Base-by-base conservation (phyloP, 331 rosid genomes). In the Quercus lobata region DNA sequence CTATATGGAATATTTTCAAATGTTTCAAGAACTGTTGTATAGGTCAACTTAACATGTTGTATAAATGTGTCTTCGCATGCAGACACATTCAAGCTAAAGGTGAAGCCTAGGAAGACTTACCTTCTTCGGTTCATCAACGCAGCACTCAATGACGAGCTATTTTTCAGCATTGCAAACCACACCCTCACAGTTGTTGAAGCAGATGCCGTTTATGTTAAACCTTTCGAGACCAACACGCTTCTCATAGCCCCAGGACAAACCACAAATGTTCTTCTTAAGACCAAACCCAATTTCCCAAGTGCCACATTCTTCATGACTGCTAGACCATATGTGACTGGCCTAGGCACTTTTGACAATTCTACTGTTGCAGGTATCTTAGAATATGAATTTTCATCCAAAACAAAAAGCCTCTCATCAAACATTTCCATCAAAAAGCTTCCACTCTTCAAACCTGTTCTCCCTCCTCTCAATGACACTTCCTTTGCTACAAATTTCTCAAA, bases 201-300 rank as follows among this genome's bases (percentile, higher is more conserved):
- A 15, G 82, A 87, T 84, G 90, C 86, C 52, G 49, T 78, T 25
- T 87, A 87, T 60, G 90, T 87, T 4, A 87, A 87, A 22, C 90
- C 87, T 4, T 87, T 87, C 61, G 74, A 56, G n/a, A 83, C 82
- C 6, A 37, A 68, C 18, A 81, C 76, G 4, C 19, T 87, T 62
- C 88, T 84, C 18, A 81, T 87, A 0, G 12, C 88, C 34, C 90
- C 86, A 1, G 86, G 88, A 22, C 88, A 82, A 68, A 82, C 88
- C 79, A 85, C 88, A 7, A 85, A 85, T 68, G 82, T 87, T 72
- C 86, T 81, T 75, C 86, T 87, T 27, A 75, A 84, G 18, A 81
- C 90, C 34, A 87, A 81, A 72, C 58, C 80, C 16, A 56, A 78
- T 30, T 44, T 71, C 65, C 90, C 90, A 1, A 75, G 76, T 21